phyloP scores from a whole-genome alignment of 2,329 filamentous ascomycete species.

The Penicillium sclerotiorum region DNA sequence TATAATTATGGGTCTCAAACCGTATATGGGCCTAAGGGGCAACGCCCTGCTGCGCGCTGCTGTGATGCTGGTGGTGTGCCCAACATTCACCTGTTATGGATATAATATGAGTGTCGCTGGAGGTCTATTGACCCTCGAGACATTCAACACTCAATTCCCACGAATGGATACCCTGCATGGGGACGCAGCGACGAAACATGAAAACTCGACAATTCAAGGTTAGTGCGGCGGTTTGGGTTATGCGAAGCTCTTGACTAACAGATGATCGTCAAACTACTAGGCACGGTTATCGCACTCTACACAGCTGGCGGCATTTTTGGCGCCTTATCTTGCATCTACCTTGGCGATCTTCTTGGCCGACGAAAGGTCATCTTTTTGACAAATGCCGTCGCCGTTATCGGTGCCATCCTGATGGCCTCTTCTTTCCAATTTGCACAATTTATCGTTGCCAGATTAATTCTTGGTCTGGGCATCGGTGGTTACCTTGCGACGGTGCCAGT shows the following conservation, averaged over 20 bases:
- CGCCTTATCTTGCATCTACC: constrained; percentile 48
- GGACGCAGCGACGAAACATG: constrained; percentile 44
- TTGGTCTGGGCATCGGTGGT: constrained; percentile 50
- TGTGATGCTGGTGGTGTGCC: constrained; percentile 26
- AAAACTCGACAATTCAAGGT: constrained; percentile 49
- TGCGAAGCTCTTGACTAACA: too few relatives aligned
- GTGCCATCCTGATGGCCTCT: constrained; percentile 48
- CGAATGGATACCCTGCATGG: constrained; percentile 53
- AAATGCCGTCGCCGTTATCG: constrained; percentile 45
- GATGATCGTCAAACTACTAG: too few relatives aligned
- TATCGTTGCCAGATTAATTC: constrained; percentile 49
- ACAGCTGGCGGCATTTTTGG: constrained; percentile 52
- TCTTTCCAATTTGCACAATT: constrained; percentile 52
- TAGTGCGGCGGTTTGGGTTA: too few relatives aligned
- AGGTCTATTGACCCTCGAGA: constrained; percentile 43
- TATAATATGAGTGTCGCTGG: constrained; percentile 58
- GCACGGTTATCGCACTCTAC: constrained; percentile 49
- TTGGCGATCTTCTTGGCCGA: constrained; percentile 51
- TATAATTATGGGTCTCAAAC: constrained; percentile 24
- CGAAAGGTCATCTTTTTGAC: constrained; percentile 49
- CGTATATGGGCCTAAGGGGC: constrained; percentile 25
- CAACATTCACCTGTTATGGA: constrained; percentile 52
- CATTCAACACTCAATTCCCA: constrained; percentile 45
- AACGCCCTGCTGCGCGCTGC: constrained; percentile 24
- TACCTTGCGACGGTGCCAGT: constrained; percentile 50